Evolutionary conservation across 164 flowering plant genomes (phyloP), one percentile per base, ranked within the genome.

Genomic region (Akebia trifoliata): DNA sequence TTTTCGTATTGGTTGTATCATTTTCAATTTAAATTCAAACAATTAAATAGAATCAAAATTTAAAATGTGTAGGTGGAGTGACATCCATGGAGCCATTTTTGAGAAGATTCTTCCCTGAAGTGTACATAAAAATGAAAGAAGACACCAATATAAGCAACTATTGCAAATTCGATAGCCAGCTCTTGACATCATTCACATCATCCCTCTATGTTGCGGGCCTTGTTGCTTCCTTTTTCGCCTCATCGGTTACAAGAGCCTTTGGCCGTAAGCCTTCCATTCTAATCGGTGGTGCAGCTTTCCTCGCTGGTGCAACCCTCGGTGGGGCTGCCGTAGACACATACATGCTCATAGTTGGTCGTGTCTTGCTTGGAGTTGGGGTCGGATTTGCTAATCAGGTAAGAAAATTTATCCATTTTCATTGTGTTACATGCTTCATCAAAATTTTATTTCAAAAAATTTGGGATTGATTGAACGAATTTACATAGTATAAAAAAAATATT

Each of bases 321-420:
- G 92, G 74, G 6, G 77, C 79, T 12, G 90, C 90, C 11, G 7
- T 54, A 14, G 76, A 78, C 18, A 17, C 48, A 15, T 26, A 59
- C 32, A 59, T 59, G 62, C 62, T 59, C 17, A 59, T 59, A 4
- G 11, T 59, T 17, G 53, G 62, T 1, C 54, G 62, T 14, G 18
- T 59, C 22, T 47, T 48, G 28, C 53, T 88, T 11, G 96, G 93
- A 2, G 59, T 79, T 26, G 96, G 96, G 0, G 76, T 88, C 43
- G 96, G 93, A 30, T 88, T 85, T 50, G 76, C 86, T 1, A 85
- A 80, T 42, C 96, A 88, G 85, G 95, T 86, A 64, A 24, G 25
- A 2, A 0, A 8, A 17, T 50, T 26, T 7, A 28, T 25, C 20
- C n/a, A n/a, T n/a, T n/a, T n/a, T n/a, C n/a, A n/a, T n/a, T n/a